These are phyloP conservation scores for Colletotrichum tropicale DNA, from an alignment of 2,329 filamentous ascomycete species.

Conservation along the genomic window DNA sequence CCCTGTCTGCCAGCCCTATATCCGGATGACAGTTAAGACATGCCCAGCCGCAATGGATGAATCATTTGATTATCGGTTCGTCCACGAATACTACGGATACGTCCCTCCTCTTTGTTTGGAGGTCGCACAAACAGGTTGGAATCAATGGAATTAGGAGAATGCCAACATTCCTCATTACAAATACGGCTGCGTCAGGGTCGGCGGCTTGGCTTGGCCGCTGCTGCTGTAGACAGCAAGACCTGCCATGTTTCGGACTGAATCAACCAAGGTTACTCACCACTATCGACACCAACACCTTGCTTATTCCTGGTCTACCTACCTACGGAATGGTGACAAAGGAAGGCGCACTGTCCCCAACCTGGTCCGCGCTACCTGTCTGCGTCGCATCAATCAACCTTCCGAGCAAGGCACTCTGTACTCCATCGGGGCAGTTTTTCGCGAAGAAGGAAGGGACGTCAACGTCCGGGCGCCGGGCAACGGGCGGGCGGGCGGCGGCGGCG, in stretches of 20 bases:
- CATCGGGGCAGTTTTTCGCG: neutral
- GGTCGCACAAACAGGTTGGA: neutral
- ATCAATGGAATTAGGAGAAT: neutral
- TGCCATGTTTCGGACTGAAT: slow-evolving; percentile 5
- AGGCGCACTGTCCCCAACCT: neutral
- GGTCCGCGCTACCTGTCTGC: neutral
- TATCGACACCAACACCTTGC: neutral
- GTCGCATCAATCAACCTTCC: neutral
- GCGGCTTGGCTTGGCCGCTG: neutral
- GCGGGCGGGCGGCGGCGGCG: neutral
- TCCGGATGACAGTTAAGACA: neutral
- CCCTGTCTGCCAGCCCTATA: neutral
- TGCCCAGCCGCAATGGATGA: neutral
- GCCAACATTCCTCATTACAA: neutral
- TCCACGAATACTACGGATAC: neutral
- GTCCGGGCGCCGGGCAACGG: neutral
- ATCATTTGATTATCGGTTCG: neutral
- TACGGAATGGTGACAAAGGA: neutral
- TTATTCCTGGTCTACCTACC: neutral
- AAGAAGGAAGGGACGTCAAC: neutral
- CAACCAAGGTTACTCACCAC: neutral
- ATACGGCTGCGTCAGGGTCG: neutral
- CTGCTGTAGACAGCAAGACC: neutral
- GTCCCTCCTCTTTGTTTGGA: neutral
- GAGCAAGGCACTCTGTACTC: neutral